Evolutionary conservation across 345 rosid species (phyloP).

Genomic region (Boechera stricta): DNA sequence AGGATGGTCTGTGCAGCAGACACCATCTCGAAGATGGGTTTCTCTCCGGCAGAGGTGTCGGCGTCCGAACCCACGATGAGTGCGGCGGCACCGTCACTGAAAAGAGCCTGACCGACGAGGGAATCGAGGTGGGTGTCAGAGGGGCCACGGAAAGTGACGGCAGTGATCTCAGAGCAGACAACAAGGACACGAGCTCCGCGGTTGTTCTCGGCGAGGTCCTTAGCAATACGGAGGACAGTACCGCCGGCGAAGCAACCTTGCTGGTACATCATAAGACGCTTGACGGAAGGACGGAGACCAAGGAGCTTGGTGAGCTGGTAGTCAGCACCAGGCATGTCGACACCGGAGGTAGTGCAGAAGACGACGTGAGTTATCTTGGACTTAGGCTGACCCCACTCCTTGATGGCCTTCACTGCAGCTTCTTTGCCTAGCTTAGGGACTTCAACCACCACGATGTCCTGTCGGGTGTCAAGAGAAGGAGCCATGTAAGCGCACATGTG

Average conservation of each 20-base stretch:
- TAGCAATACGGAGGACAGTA: conserved; percentile 83
- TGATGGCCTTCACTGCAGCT: conserved; percentile 76
- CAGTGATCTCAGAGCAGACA: conserved; percentile 79
- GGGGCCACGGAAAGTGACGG: conserved; percentile 85
- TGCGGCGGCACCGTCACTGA: conserved; percentile 78
- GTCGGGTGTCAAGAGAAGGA: conserved; percentile 72
- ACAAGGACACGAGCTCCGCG: conserved; percentile 79
- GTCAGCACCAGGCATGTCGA: conserved; percentile 95
- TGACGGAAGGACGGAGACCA: conserved; percentile 78
- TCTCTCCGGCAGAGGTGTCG: conserved; percentile 50
- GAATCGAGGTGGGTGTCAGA: conserved; percentile 68
- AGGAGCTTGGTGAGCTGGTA: conserved; percentile 87
- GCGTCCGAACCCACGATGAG: conserved; percentile 73
- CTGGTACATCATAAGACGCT: conserved; percentile 73
- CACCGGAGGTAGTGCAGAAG: conserved; percentile 87
- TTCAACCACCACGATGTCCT: conserved; percentile 81
- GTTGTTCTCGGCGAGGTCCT: conserved; percentile 84
- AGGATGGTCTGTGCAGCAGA: conserved; percentile 73
- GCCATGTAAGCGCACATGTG: conserved; percentile 71
- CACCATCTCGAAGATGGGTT: conserved; percentile 67
- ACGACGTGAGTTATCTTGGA: conserved; percentile 83
- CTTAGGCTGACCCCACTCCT: conserved; percentile 88
- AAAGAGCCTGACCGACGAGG: conserved; percentile 74
- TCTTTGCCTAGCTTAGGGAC: conserved; percentile 82
- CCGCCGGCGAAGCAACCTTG: conserved; percentile 86